Base-by-base conservation (phyloP, 2,329 filamentous ascomycete species). In the Talaromyces sp. region DNA sequence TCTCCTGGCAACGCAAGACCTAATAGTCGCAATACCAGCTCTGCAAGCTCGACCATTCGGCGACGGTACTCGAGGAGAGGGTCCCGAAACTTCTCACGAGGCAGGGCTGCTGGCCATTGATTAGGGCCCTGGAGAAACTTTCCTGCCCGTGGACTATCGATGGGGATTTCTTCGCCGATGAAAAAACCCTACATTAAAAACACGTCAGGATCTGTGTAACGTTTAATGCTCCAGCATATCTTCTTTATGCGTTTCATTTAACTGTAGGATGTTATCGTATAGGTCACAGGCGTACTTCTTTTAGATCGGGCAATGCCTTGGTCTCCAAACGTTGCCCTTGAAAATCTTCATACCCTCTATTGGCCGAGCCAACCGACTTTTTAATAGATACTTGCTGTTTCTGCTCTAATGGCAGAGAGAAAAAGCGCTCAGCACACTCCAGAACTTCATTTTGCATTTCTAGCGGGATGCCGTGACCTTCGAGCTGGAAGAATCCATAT, bases 401-500 rank as follows among this genome's bases (percentile, higher is more conserved):
- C n/a, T 59, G 33, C 14, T 69, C 67, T 2, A 62, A 19, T 1
- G 76, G 73, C 6, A 78, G 71, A 24, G 68, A 64, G 62, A 73
- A 78, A 64, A 78, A 77, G 14, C 66, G 47, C 11, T 68, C 66
- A 9, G 74, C 68, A 9, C 67, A 67, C 1, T 64, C 66, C 35
- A 77, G 67, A 6, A 76, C 67, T 5, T 69, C 68, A 10, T 66
- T 37, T 45, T 74, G 73, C 33, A 76, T 66, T 8, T 69, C 66
- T 1, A 60, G 47, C 0, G 73, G 45, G 19, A 78, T 69, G 16
- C 68, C 69, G 65, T 79, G 76, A 37, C 75, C 75, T 14, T 72
- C 66, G 10, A 78, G 72, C 64, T 78, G 74, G 63, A 78, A 74
- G 67, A 78, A 78, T 8, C 76, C 76, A 19, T 47, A 47, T 11